phyloP scores from a whole-genome alignment of 352 stramenopile genomes.

The Blastocystis sp. region DNA sequence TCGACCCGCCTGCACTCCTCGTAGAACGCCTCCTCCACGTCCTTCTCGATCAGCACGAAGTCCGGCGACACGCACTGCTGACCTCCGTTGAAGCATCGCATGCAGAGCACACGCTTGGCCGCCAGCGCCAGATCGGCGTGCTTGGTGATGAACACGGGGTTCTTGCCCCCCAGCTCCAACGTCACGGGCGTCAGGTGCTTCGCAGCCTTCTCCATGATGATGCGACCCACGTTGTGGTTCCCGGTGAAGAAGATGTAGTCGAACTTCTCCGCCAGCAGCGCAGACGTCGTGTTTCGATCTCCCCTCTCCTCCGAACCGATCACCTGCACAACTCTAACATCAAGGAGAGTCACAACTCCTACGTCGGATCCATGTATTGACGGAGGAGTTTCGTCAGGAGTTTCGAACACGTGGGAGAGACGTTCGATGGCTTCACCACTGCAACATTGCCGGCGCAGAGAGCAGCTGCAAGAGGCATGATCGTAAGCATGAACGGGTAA shows the following conservation, averaged over 20 bases:
- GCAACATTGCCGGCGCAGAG: constrained; percentile 83
- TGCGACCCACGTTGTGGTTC: constrained; percentile 71
- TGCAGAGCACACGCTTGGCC: constrained; percentile 74
- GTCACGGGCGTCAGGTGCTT: constrained; percentile 84
- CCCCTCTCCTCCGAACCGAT: neutral
- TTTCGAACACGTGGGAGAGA: constrained; percentile 70
- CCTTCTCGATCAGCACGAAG: constrained; percentile 79
- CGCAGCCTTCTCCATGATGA: constrained; percentile 78
- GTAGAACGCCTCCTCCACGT: constrained; percentile 68
- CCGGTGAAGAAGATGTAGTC: constrained; percentile 75
- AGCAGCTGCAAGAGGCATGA: constrained; percentile 73
- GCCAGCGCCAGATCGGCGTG: constrained; percentile 68
- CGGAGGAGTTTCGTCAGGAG: constrained; percentile 67
- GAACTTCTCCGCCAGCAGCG: constrained; percentile 42
- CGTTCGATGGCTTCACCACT: constrained; percentile 83
- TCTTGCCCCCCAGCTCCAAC: constrained; percentile 87
- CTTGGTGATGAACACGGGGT: constrained; percentile 75
- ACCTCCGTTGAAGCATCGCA: constrained; percentile 78
- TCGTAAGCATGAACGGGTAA: constrained; percentile 75
- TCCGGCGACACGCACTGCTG: constrained; percentile 88
- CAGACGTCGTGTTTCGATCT: neutral
- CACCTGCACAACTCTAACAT: constrained; percentile 31
- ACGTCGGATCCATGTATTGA: constrained; percentile 67
- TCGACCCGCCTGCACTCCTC: constrained; percentile 61
- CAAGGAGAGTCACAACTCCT: neutral